Evolutionary conservation across 2,329 filamentous ascomycete species (phyloP), one percentile per base, ranked within the genome.

Genomic region (Fusarium drepaniforme): DNA sequence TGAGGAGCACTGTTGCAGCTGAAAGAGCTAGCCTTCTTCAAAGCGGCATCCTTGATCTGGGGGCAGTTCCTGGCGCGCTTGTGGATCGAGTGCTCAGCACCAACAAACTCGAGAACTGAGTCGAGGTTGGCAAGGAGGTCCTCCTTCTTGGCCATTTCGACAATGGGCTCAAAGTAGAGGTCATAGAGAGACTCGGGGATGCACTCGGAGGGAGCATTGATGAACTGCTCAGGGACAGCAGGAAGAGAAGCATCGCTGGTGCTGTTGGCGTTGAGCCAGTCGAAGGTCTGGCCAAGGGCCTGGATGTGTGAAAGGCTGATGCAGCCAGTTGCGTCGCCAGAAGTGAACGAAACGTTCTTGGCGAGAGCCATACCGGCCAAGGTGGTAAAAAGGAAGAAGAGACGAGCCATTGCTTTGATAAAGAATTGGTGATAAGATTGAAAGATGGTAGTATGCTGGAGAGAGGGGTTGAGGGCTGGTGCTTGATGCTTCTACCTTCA

Each of bases 91-190:
- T 46, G 28, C 28, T 70, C 70, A 12, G 23, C 16, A 5, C 35
- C 57, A 11, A 68, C 57, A 11, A 68, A 59, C 25, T 37, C 38
- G 1, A 69, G 69, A 6, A 64, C 28, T 13, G 64, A 42, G n/a
- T 61, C 63, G 5, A 56, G 46, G 46, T 64, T 65, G 33, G 67
- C 44, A 2, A 73, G 66, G n/a, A 73, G 56, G 18, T 73, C 51
- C 13, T 73, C 40, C 21, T 73, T 18, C 63, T 73, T 73, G 46
- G 71, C 46, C 35, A 73, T 46, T 21, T 63, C 66, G 9, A 73
- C 71, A 18, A 73, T 64, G 40, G 70, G 66, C 40, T 73, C 70
- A 23, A 73, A 73, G 63, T 73, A 73, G 33, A 64, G 18, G 25
- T 73, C 70, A 18, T 56, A 73, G 30, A 73, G 71, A 3, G 70